These are phyloP conservation scores for Pseudocercospora eumusae DNA, from an alignment of 2,329 filamentous ascomycete species.

Conservation along the genomic window DNA sequence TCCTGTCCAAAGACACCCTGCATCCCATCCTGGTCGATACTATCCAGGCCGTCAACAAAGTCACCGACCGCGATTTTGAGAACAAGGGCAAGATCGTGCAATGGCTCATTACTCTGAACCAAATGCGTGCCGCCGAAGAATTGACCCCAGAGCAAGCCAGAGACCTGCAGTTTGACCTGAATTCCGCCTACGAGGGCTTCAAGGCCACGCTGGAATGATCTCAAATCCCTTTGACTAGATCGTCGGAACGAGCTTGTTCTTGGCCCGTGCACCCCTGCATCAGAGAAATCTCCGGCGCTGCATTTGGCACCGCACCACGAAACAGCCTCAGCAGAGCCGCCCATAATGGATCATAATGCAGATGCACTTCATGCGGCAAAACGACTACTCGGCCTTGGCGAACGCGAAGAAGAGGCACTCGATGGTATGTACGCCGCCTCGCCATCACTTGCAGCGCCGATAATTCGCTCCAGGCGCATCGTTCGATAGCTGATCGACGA, in stretches of 20 bases:
- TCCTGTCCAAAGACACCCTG: constrained; percentile 93
- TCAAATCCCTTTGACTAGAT: constrained; percentile 9
- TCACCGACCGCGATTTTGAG: constrained; percentile 93
- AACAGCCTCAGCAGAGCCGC: background rate
- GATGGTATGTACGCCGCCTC: constrained; percentile 33
- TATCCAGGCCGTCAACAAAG: constrained; percentile 95
- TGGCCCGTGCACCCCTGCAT: constrained; percentile 9
- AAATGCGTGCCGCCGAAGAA: constrained; percentile 95
- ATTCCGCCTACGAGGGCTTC: constrained; percentile 91
- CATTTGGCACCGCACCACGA: constrained; percentile 2
- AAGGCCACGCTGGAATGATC: constrained; percentile 66
- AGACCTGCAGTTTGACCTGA: constrained; percentile 89
- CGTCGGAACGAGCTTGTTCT: constrained; percentile 10
- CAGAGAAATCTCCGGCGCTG: constrained; percentile 7
- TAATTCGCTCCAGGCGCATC: background rate
- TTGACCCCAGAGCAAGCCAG: constrained; percentile 82
- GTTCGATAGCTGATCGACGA: constrained; percentile 11
- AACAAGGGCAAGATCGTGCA: constrained; percentile 96
- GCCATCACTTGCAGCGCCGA: constrained; percentile 7
- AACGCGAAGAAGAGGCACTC: constrained; percentile 35
- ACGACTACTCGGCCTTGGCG: constrained; percentile 5
- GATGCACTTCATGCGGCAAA: background rate
- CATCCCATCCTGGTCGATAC: constrained; percentile 93
- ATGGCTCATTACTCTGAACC: constrained; percentile 95
- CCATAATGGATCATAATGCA: constrained; percentile 6